Evolutionary conservation across 2,329 filamentous ascomycete genomes (phyloP), one percentile per base, ranked within the genome.

Genomic region (Fusarium brevicatenulatum): DNA sequence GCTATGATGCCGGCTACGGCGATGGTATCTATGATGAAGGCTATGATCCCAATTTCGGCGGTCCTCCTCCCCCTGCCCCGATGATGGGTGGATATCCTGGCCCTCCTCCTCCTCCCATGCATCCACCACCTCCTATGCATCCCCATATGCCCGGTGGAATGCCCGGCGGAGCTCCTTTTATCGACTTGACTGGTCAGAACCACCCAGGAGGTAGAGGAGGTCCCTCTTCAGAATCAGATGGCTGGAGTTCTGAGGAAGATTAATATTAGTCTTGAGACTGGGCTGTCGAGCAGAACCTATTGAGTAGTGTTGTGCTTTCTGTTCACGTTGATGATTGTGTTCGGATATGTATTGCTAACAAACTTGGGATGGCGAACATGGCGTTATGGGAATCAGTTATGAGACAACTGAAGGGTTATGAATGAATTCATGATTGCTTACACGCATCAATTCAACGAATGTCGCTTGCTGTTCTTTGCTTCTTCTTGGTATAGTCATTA

Each of bases 111-210:
- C 72, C 66, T 47, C 72, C 66, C 53, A 70, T 67, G 55, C 69
- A 68, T 44, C 64, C 66, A 42, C 69, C 72, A 40, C 66, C 66
- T 67, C 68, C 71, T 30, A 74, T 74, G 72, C 57, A 64, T 36
- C 44, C 66, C n/a, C 60, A 57, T 13, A 63, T 64, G 55, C 61
- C 70, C 1, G 72, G 68, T 16, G 72, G 60, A 30, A 63, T 64
- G 58, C 63, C 70, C 2, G 75, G 68, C 15, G 72, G 60, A 46
- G 72, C 55, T 32, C 66, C 76, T n/a, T 78, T 77, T 46, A 63
- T 77, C 66, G 49, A 78, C 43, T 39, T 78, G 30, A 75, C 74
- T 25, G 74, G 76, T 6, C 76, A 78, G 54, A 68, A 69, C 10
- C 74, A 76, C 39, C 39, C 50, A 15, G 59, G 66, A 9, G 68